A percentile compares a stretch with the other conserved stretches of the same genome.
Evolutionary conservation across 176 grass and related monocot species (phyloP).

Genomic region (Chloris gayana): DNA sequence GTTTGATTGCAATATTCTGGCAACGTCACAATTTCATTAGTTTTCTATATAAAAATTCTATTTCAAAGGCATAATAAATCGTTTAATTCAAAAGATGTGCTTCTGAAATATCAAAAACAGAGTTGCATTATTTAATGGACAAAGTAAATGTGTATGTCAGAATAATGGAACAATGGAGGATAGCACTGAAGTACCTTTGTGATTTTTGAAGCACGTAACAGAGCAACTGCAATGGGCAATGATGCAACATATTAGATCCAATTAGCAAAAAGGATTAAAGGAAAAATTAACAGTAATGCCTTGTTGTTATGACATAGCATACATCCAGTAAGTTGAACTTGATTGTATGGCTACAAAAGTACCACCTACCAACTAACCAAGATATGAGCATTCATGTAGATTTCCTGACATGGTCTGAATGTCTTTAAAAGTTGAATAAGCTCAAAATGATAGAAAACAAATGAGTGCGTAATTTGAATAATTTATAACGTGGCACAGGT

Average conservation of each 20-base stretch:
- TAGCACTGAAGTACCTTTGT: conserved; percentile 75
- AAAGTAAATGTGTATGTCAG: conserved; percentile 1
- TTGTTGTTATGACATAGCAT: not conserved
- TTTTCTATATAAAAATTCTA: not conserved
- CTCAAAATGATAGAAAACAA: not conserved
- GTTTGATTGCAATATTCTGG: not conserved
- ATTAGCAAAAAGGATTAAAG: conserved; percentile 18
- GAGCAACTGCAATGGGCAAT: conserved; percentile 79
- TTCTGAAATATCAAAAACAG: not conserved
- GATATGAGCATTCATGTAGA: conserved; percentile 27
- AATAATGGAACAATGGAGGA: conserved; percentile 1
- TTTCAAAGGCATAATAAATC: no score
- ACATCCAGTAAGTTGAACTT: conserved; percentile 12
- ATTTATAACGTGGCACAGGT: not conserved
- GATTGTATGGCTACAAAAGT: not conserved
- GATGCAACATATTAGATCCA: conserved; percentile 28
- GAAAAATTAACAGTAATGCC: not conserved
- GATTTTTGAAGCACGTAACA: conserved; percentile 88
- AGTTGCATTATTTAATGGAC: not conserved
- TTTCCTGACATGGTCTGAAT: not conserved
- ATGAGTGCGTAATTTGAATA: not conserved
- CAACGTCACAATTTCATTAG: not conserved
- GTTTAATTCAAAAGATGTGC: not conserved
- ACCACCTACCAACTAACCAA: not conserved
- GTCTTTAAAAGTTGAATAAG: not conserved